Base-by-base conservation (phyloP, 495 filamentous ascomycete genomes). In the Hypoxylon crocopeplum region DNA sequence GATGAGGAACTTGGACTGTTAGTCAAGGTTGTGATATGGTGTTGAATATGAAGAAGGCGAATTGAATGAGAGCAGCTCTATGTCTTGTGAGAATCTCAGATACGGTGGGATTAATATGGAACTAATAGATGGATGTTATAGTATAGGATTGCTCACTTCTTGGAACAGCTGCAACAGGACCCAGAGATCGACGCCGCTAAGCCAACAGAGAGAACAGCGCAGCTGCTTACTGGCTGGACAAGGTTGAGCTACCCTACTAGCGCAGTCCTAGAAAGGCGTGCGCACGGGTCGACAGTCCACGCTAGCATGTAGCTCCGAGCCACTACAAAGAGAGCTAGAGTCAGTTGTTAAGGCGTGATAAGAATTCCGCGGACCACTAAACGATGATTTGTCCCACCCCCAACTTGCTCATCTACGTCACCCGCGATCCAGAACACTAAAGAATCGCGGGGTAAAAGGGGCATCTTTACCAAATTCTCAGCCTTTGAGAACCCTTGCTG, bases 381-480 rank as follows among this genome's bases (percentile, higher is more conserved):
- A 41, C 50, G 55, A 38, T n/a, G 1, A 38, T 7, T 36, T 39
- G 42, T 60, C 38, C 20, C 29, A 46, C 32, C 32, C 24, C 15
- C 42, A 37, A 49, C 34, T 33, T 20, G 30, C 24, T 33, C 36
- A 32, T 19, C 32, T 66, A 66, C 62, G 62, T 66, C 62, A 66
- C 56, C 50, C 27, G 25, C 41, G 55, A 42, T 65, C 50, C 51
- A 53, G 56, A 52, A 45, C 62, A 15, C 13, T 16, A 41, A 39
- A 16, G 47, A 56, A 52, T 66, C 61, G 62, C 62, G 62, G 62
- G 62, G 62, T 66, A 61, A 61, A 55, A 52, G 44, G 62, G 56
- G 49, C 15, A 50, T 25, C 42, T 55, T 48, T 59, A 50, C 56
- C 42, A 17, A 34, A 7, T 30, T 17, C 30, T 21, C 33, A 59